phyloP scores from a whole-genome alignment of 768 basidiomycete genomes.

The Lentinula sp. region DNA sequence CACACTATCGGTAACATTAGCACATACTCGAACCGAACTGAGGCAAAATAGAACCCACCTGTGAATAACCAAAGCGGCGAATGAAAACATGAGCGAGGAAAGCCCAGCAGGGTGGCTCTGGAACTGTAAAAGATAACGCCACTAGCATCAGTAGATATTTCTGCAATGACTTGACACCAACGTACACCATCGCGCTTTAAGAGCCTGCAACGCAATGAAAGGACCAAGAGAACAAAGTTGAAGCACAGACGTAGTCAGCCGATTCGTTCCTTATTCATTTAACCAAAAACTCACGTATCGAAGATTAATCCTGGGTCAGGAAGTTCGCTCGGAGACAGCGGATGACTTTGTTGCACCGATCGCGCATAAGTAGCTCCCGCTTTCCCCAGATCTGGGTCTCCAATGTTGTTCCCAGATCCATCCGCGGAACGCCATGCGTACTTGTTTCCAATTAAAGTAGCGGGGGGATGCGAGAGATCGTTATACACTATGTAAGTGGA shows the following conservation, averaged over 20 bases:
- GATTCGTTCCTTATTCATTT: not conserved
- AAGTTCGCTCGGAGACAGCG: slow-evolving; percentile 60
- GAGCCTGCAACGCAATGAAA: slow-evolving; percentile 23
- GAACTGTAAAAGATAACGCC: slow-evolving; percentile 39
- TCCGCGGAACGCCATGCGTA: slow-evolving; percentile 72
- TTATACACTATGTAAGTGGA: slow-evolving; percentile 53
- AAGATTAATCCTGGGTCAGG: slow-evolving; percentile 80
- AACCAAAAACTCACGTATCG: slow-evolving; percentile 46
- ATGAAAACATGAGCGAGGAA: slow-evolving; percentile 75
- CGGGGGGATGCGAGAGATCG: slow-evolving; percentile 75
- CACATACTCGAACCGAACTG: not conserved
- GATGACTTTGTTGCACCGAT: slow-evolving; percentile 66
- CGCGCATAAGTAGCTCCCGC: slow-evolving; percentile 78
- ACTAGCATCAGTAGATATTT: not conserved
- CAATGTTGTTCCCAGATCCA: slow-evolving; percentile 72
- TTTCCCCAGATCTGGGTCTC: slow-evolving; percentile 67
- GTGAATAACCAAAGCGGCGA: slow-evolving; percentile 80
- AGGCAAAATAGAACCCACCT: slow-evolving; percentile 30
- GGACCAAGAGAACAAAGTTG: not conserved
- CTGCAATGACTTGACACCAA: not conserved
- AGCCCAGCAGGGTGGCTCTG: slow-evolving; percentile 72
- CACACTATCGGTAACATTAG: slow-evolving; percentile 35
- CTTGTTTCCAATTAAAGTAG: slow-evolving; percentile 57
- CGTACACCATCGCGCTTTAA: slow-evolving; percentile 54
- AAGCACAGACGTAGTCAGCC: not conserved